phyloP scores from a whole-genome alignment of 2,329 filamentous ascomycete species.

The Colletotrichum spinosum region DNA sequence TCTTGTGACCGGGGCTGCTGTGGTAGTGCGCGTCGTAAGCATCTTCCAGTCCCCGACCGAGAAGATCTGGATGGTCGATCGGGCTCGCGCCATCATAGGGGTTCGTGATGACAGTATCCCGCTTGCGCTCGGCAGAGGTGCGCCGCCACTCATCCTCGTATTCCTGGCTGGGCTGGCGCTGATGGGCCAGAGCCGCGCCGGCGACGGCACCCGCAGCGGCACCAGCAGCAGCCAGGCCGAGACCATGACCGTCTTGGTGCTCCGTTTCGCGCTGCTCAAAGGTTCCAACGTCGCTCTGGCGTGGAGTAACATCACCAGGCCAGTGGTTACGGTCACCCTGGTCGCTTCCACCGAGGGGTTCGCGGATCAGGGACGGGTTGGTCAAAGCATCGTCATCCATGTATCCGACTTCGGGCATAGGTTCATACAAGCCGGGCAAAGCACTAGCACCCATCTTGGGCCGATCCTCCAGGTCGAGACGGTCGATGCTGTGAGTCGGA shows the following conservation, averaged over 20 bases:
- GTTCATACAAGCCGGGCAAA: conserved; percentile 75
- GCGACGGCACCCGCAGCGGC: conserved; percentile 66
- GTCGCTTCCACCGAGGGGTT: conserved; percentile 69
- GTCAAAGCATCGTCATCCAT: conserved; percentile 77
- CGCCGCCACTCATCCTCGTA: conserved; percentile 74
- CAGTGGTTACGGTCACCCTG: conserved; percentile 45
- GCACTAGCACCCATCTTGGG: conserved; percentile 75
- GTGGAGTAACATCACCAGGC: conserved; percentile 45
- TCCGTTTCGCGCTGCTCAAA: conserved; percentile 44
- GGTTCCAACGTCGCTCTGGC: conserved; percentile 44
- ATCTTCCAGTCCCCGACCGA: conserved; percentile 53
- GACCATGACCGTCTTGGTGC: conserved; percentile 42
- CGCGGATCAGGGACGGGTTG: conserved; percentile 86
- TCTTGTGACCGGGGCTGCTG: conserved; percentile 70
- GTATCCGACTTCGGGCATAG: conserved; percentile 83
- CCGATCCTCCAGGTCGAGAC: conserved; percentile 63
- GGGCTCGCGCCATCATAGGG: conserved; percentile 75
- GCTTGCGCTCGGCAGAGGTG: conserved; percentile 71
- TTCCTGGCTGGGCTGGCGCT: conserved; percentile 66
- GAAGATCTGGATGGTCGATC: conserved; percentile 66
- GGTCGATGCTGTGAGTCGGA: conserved; percentile 69
- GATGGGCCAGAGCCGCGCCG: conserved; percentile 60
- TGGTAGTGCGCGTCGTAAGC: conserved; percentile 59
- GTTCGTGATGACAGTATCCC: conserved; percentile 75
- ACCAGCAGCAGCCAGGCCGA: conserved; percentile 62